phyloP scores from a whole-genome alignment of 2,329 filamentous ascomycete species.

The Madurella fahalii region DNA sequence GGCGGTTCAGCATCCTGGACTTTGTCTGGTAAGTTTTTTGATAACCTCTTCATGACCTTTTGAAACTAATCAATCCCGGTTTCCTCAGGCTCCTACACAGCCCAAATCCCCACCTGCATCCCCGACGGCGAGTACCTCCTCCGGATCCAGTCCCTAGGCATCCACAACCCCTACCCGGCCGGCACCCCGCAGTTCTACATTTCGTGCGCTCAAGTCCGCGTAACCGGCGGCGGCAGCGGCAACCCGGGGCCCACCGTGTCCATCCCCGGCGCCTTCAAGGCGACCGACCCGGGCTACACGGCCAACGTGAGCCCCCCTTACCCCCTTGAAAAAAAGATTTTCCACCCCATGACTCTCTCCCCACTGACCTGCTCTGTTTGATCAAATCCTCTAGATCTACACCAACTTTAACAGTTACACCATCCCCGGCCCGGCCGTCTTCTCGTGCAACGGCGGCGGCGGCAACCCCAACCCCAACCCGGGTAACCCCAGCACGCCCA shows the following conservation, averaged over 20 bases:
- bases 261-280: constrained; percentile 43
- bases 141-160: constrained; percentile 56
- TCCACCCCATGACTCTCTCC: not conserved
- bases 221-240: constrained; percentile 37
- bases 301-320: constrained; percentile 35
- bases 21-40: constrained; percentile 3
- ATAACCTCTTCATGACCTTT: no score
- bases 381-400: constrained; percentile 23
- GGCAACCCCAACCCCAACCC: constrained; percentile 5
- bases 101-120: constrained; percentile 48
- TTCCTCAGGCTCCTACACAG: constrained; percentile 28
- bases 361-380: not conserved
- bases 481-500: not conserved
- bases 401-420: constrained; percentile 25
- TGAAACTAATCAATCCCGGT: not conserved
- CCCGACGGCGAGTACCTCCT: constrained; percentile 57
- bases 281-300: constrained; percentile 42
- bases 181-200: constrained; percentile 35
- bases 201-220: constrained; percentile 32
- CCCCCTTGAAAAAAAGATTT: not conserved
- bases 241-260: constrained; percentile 31
- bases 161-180: constrained; percentile 45
- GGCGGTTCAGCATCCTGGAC: constrained; percentile 12
- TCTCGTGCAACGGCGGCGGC: constrained; percentile 16
- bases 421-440: constrained; percentile 26